Evolutionary conservation across 2,329 filamentous ascomycete species (phyloP), one percentile per base, ranked within the genome.

Genomic region (Colletotrichum acutatum): DNA sequence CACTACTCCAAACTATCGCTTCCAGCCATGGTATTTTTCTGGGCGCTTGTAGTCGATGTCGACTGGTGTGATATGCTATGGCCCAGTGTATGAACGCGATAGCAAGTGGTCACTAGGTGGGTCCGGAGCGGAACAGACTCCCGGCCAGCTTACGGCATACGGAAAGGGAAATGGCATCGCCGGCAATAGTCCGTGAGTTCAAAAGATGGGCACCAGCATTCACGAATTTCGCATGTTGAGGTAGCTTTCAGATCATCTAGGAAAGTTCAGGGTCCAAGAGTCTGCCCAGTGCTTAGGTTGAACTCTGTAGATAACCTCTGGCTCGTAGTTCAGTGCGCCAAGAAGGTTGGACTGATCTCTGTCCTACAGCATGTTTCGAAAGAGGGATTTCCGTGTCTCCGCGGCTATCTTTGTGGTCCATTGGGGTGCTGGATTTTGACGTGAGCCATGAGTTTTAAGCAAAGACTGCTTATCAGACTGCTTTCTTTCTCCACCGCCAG

Each of bases 111-210:
- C 54, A 32, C 59, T 22, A 24, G 62, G 59, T 66, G 24, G 56
- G 19, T 22, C 56, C 34, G 19, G 59, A 57, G n/a, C 71, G 71
- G 71, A 71, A 34, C 37, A 65, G 32, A 60, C 66, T 72, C 70
- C 66, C 54, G 60, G 12, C 24, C 42, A 34, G 46, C 53, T 57
- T 37, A 22, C 52, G 65, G 37, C 57, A 32, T 30, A 19, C 32
- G 22, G n/a, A 60, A 42, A 22, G 59, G 46, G 16, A 24, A 49
- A 28, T 26, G n/a, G 32, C 54, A 60, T 62, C 14, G 32, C 32
- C 46, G 32, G 59, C n/a, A 6, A 28, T 26, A 68, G 30, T 54
- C 32, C 24, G 24, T 26, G 30, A 59, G 53, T 54, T 64, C 19
- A n/a, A 16, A 34, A 53, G 34, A 58, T 57, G 26, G 64, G 37